Conservation (phyloP, 2,329 filamentous ascomycete species). For the Alternaria incomplexa region DNA sequence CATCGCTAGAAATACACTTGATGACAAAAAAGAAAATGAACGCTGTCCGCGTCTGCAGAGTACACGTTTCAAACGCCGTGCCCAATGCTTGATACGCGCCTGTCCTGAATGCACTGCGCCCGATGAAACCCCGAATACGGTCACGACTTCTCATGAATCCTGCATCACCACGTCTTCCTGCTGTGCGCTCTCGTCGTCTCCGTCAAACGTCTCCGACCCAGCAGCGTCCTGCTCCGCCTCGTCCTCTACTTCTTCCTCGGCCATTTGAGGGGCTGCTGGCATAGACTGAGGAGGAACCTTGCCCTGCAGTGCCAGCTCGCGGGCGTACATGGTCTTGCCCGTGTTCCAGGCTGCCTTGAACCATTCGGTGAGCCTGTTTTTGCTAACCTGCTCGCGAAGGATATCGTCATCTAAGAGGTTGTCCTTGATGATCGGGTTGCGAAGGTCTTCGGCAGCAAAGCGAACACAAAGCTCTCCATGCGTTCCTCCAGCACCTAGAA, state of each 20-base stretch:
- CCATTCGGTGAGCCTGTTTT: conserved; percentile 75
- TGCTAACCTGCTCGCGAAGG: conserved; percentile 69
- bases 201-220: conserved; percentile 28
- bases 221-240: conserved; percentile 4
- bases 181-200: conserved; percentile 29
- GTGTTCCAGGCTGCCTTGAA: conserved; percentile 53
- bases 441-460: conserved; percentile 61
- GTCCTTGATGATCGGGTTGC: conserved; percentile 71
- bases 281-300: background rate
- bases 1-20: conserved; percentile 3
- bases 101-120: conserved; percentile 20
- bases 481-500: conserved; percentile 57
- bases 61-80: conserved; percentile 34
- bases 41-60: background rate
- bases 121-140: conserved; percentile 20
- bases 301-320: conserved; percentile 24
- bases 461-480: conserved; percentile 65
- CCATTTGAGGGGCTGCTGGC: background rate
- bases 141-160: conserved; percentile 25
- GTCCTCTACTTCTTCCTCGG: conserved; percentile 1
- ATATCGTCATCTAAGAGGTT: conserved; percentile 74
- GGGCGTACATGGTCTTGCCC: conserved; percentile 42
- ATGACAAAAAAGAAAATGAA: conserved; percentile 3
- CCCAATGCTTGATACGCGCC: conserved; percentile 25
- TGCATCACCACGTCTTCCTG: conserved; percentile 42